These are phyloP conservation scores for Coemansia sp. DNA, from an alignment of 192 early-diverging fungal species.

Conservation along the genomic window DNA sequence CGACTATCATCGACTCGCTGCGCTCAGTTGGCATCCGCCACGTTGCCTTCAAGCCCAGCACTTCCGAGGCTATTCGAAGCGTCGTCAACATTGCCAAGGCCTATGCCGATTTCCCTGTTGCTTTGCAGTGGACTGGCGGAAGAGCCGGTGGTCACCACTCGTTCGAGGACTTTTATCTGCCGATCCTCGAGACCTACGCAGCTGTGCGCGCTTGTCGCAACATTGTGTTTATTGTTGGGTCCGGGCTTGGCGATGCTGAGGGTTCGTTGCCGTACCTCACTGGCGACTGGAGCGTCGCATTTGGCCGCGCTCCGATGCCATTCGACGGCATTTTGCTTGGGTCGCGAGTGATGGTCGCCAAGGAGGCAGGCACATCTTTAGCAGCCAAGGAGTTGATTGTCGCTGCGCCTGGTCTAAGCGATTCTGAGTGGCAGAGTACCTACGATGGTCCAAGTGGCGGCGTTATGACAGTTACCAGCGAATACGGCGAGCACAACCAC, in stretches of 20 bases:
- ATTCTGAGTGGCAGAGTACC: slow-evolving; percentile 84
- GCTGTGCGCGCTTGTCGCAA: slow-evolving; percentile 76
- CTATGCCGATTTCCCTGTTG: slow-evolving; percentile 81
- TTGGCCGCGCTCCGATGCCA: slow-evolving; percentile 90
- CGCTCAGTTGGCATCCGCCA: slow-evolving; percentile 79
- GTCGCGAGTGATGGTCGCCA: slow-evolving; percentile 96
- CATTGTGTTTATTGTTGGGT: slow-evolving; percentile 86
- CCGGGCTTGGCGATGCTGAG: slow-evolving; percentile 86
- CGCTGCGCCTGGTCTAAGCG: slow-evolving; percentile 75
- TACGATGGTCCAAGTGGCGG: slow-evolving; percentile 79
- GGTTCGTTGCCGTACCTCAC: slow-evolving; percentile 91
- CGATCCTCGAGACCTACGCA: slow-evolving; percentile 73
- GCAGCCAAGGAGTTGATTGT: slow-evolving; percentile 90
- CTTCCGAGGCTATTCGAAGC: slow-evolving; percentile 73
- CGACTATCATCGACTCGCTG: slow-evolving; percentile 76
- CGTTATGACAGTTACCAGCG: slow-evolving; percentile 85
- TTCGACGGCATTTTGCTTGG: slow-evolving; percentile 94
- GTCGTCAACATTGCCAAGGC: slow-evolving; percentile 85
- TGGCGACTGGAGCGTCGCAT: slow-evolving; percentile 86
- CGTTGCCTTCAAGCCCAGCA: slow-evolving; percentile 84
- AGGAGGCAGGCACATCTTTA: slow-evolving; percentile 78
- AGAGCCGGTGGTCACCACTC: slow-evolving; percentile 96
- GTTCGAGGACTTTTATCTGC: slow-evolving; percentile 94
- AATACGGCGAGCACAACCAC: slow-evolving; percentile 94
- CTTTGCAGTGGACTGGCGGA: slow-evolving; percentile 97